Conservation (phyloP, 2,329 filamentous ascomycete species). For the Apiospora arundinis region DNA sequence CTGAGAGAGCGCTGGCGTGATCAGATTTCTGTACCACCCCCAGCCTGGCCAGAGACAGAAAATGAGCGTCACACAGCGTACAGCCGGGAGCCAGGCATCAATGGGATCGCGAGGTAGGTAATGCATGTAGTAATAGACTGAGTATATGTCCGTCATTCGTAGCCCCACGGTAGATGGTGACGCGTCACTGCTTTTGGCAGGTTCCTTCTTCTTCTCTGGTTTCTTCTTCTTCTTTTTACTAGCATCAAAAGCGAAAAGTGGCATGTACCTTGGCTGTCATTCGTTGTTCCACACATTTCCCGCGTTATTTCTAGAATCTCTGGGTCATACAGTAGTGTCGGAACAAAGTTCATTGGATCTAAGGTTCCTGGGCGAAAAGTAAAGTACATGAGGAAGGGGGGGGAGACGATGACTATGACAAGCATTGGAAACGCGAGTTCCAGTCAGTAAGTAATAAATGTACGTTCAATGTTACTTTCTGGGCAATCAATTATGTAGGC, state of each 20-base stretch:
- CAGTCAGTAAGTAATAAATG: too few relatives aligned
- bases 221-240: background rate
- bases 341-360: slow-evolving; percentile 3
- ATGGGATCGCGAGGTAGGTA: background rate
- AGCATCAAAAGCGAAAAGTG: background rate
- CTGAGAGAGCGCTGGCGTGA: background rate
- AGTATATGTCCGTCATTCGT: slow-evolving; percentile 2
- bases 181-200: slow-evolving; percentile 15
- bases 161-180: slow-evolving; percentile 7
- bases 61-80: background rate
- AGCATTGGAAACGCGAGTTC: slow-evolving; percentile 14
- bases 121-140: background rate
- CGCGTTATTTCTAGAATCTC: slow-evolving; percentile 16
- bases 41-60: background rate
- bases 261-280: background rate
- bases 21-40: slow-evolving; percentile 11
- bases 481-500: too few relatives aligned
- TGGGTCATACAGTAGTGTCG: slow-evolving; percentile 3
- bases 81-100: background rate
- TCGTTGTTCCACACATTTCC: background rate
- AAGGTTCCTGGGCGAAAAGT: background rate
- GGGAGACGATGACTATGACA: background rate
- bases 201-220: background rate
- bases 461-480: too few relatives aligned
- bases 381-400: background rate